Evolutionary conservation across 345 rosid genomes (phyloP), one percentile per base, ranked within the genome.

Genomic region (Salix caprea): DNA sequence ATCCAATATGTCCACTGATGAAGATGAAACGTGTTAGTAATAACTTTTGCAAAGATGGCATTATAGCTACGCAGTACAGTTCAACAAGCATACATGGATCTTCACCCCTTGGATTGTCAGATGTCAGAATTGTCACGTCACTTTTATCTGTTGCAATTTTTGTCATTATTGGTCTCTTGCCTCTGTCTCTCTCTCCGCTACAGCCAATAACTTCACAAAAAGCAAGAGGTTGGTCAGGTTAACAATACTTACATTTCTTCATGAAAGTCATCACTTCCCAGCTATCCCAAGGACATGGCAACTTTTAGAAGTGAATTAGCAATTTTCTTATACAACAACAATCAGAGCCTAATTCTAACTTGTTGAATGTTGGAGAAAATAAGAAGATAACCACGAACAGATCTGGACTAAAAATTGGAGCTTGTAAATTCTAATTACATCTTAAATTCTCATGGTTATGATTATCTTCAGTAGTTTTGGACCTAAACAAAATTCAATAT

Each of bases 71-170:
- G 23, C 19, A 71, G 12, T 42, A 52, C 60, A 50, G 77, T 40
- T 36, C 64, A 74, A 61, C 15, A 58, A 64, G 83, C 93, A 73
- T 83, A 93, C 97, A 84, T 76, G 96, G 94, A 88, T 96, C 98
- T 91, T 96, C 98, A 77, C 65, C 87, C 87, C 81, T 87, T 6
- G 94, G 96, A 86, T 96, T 91, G 87, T 90, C 96, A 67, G 94
- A 93, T 76, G 99, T 96, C 80, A 96, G 81, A 75, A 96, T 87
- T 24, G 99, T 96, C 80, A 96, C 91, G 19, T 96, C 99, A 62
- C 98, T 96, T 90, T 90, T 96, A 39, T 93, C 92, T 0, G 96
- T 91, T 13, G 96, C 91, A 19, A 96, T 90, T 86, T 96, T 91
- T 16, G 97, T 87, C 96, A 93, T 88, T 80, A 90, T 37, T 11